These are phyloP conservation scores for Fistulifera pelliculosa DNA, from an alignment of 108 stramenopile genomes.

Conservation along the genomic window DNA sequence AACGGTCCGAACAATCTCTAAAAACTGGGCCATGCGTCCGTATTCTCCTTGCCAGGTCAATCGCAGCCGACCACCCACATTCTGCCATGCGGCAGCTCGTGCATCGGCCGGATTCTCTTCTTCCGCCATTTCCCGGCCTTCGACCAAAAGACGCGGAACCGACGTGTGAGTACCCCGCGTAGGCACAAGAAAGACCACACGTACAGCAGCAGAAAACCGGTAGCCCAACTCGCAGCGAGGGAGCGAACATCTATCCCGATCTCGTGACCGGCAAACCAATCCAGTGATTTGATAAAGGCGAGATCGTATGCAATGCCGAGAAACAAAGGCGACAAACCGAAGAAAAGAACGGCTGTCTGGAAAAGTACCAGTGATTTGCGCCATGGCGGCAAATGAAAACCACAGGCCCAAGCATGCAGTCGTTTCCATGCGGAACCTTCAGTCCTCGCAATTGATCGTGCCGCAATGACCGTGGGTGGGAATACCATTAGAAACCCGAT, in stretches of 20 bases:
- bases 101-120: constrained; percentile 7
- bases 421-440: constrained; percentile 7
- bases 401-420: constrained; percentile 23
- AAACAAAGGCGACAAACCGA: constrained; percentile 42
- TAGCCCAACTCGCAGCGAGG: constrained; percentile 29
- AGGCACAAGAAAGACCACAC: constrained; percentile 52
- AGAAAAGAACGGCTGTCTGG: constrained; percentile 35
- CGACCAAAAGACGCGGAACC: constrained; percentile 36
- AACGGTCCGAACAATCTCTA: constrained; percentile 26
- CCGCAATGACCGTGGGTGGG: constrained; percentile 20
- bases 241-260: constrained; percentile 9
- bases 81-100: constrained; percentile 3
- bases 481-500: constrained; percentile 49
- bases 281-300: constrained; percentile 28
- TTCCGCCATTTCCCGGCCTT: background rate
- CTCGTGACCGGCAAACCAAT: constrained; percentile 22
- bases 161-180: constrained; percentile 41
- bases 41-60: constrained; percentile 55
- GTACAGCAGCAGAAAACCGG: constrained; percentile 52
- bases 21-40: constrained; percentile 49
- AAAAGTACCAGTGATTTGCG: constrained; percentile 31
- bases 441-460: constrained; percentile 6
- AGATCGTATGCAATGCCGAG: constrained; percentile 51
- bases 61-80: background rate
- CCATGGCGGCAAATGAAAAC: constrained; percentile 34